Conservation (phyloP, 2,329 filamentous ascomycete species). For the Coniochaeta pulveracea region DNA sequence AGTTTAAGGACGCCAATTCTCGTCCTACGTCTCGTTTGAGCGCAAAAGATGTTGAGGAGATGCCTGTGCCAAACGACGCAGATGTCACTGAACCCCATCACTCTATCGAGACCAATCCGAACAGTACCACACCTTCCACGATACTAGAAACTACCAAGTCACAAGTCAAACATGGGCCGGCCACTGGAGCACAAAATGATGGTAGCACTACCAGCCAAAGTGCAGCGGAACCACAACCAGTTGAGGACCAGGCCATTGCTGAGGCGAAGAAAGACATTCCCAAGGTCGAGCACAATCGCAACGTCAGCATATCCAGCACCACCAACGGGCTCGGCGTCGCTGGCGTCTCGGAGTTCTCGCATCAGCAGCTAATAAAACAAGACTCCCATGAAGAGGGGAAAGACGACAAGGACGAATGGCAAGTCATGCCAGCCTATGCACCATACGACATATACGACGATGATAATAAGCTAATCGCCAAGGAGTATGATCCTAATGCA, state of each 20-base stretch:
- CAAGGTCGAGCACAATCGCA: slow-evolving; percentile 21
- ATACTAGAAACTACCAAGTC: not conserved
- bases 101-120: not conserved
- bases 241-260: slow-evolving; percentile 11
- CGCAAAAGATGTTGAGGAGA: not conserved
- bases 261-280: slow-evolving; percentile 11
- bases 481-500: slow-evolving; percentile 55
- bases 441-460: slow-evolving; percentile 95
- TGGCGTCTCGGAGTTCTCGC: slow-evolving; percentile 76
- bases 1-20: slow-evolving; percentile 17
- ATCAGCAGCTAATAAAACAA: slow-evolving; percentile 61
- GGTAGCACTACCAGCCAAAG: not conserved
- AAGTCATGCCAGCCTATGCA: slow-evolving; percentile 87
- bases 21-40: not conserved
- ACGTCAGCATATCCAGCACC: slow-evolving; percentile 26
- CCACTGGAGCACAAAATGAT: not conserved
- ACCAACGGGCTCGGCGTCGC: slow-evolving; percentile 15
- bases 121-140: too few species aligned
- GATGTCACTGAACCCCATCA: not conserved
- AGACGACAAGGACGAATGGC: slow-evolving; percentile 66
- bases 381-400: slow-evolving; percentile 38
- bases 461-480: slow-evolving; percentile 75
- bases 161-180: slow-evolving; percentile 1
- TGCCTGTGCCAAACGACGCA: slow-evolving; percentile 1
- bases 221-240: slow-evolving; percentile 13